Conservation (phyloP, 257 asterid genomes). For the Schizonepeta tenuifolia region DNA sequence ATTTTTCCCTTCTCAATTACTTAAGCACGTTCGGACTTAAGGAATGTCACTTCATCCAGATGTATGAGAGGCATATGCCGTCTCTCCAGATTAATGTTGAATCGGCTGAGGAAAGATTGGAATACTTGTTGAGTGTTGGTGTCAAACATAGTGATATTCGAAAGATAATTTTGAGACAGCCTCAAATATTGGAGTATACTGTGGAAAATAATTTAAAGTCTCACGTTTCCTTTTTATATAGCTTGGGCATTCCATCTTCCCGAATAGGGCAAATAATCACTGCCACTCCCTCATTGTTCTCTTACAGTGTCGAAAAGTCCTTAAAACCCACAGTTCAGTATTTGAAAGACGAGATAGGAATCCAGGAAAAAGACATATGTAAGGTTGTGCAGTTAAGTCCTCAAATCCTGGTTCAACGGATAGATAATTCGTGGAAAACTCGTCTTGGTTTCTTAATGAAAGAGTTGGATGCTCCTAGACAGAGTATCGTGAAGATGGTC, state of each 20-base stretch:
- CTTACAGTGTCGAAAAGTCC: constrained; percentile 91
- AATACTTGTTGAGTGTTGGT: constrained; percentile 75
- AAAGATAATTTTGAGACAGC: constrained; percentile 88
- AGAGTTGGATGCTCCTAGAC: constrained; percentile 88
- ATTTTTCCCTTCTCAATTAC: constrained; percentile 82
- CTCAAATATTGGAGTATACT: constrained; percentile 83
- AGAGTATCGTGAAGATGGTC: constrained; percentile 90
- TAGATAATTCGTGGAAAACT: constrained; percentile 76
- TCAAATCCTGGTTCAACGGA: constrained; percentile 95
- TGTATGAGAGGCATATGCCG: constrained; percentile 96
- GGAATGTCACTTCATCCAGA: constrained; percentile 80
- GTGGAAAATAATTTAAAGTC: constrained; percentile 86
- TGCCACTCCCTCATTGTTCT: constrained; percentile 85
- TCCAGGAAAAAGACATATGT: constrained; percentile 64
- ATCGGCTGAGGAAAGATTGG: constrained; percentile 81
- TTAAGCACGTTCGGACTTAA: constrained; percentile 79
- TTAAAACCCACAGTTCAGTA: constrained; percentile 84
- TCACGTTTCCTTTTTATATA: constrained; percentile 72
- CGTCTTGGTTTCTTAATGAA: constrained; percentile 75
- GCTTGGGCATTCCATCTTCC: constrained; percentile 84
- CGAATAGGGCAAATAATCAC: constrained; percentile 86
- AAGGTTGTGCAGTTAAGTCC: constrained; percentile 97
- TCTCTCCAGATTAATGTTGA: constrained; percentile 84
- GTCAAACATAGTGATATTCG: constrained; percentile 79
- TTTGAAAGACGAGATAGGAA: constrained; percentile 89